A percentile compares a stretch with the other conserved stretches of the same genome.
Evolutionary conservation across 805 yeast genomes (phyloP).

Genomic region (Cyberlindnera xylosilytica): DNA sequence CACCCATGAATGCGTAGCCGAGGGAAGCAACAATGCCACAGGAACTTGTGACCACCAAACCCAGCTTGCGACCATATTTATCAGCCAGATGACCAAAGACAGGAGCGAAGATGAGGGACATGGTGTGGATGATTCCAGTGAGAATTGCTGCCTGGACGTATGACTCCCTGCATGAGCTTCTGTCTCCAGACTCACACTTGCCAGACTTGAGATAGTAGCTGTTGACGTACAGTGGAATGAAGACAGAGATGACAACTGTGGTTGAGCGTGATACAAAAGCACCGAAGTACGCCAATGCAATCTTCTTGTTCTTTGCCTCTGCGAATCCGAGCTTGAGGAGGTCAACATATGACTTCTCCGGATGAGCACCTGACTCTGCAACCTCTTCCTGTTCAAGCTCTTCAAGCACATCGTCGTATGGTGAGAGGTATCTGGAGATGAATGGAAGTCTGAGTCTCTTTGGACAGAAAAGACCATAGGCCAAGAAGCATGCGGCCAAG

Average conservation of each 20-base stretch:
- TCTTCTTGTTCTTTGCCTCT: conserved; percentile 44
- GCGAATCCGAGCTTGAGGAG: conserved; percentile 46
- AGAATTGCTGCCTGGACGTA: conserved; percentile 63
- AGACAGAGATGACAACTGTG: conserved; percentile 54
- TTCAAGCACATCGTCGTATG: conserved; percentile 32
- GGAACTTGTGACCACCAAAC: conserved; percentile 37
- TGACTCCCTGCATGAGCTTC: conserved; percentile 55
- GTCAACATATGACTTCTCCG: conserved; percentile 32
- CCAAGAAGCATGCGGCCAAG: conserved; percentile 36
- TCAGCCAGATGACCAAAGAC: conserved; percentile 60
- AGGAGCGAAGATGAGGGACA: conserved; percentile 60
- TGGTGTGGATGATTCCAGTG: conserved; percentile 62
- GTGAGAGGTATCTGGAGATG: conserved; percentile 22
- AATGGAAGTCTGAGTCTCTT: conserved; percentile 29
- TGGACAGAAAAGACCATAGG: conserved; percentile 45
- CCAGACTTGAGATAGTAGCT: conserved; percentile 51
- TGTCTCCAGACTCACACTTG: conserved; percentile 37
- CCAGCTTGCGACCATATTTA: conserved; percentile 34
- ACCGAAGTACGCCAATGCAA: conserved; percentile 57
- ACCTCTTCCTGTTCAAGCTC: conserved; percentile 30
- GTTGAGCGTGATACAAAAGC: conserved; percentile 63
- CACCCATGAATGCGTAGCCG: conserved; percentile 30
- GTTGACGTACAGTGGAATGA: conserved; percentile 62
- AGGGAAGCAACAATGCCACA: conserved; percentile 44
- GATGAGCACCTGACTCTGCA: conserved; percentile 12